Evolutionary conservation across 2,329 filamentous ascomycete species (phyloP).

Genomic region (Pyricularia grisea): DNA sequence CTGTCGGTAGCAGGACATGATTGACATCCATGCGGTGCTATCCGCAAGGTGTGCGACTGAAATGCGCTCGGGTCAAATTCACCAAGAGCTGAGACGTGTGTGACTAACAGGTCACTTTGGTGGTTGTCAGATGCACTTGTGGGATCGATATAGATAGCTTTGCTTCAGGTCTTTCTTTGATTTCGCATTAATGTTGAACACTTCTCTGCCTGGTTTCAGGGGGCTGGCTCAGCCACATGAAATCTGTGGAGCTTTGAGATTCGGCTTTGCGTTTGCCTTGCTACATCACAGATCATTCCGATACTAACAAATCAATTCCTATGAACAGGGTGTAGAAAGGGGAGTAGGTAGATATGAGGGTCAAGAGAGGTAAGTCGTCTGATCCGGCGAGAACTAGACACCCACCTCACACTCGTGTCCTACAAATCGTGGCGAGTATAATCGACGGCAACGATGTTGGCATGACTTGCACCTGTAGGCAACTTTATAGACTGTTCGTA

Average conservation of each 20-base stretch:
- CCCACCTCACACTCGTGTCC: too few species aligned
- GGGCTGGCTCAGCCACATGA: constrained; percentile 2
- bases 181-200: constrained; percentile 4
- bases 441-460: too few species aligned
- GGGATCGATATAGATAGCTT: not conserved
- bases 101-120: not conserved
- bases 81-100: not conserved
- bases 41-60: not conserved
- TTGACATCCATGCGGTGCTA: not conserved
- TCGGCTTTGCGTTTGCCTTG: not conserved
- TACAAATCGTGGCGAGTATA: too few species aligned
- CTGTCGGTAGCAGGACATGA: not conserved
- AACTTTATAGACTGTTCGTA: too few species aligned
- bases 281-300: not conserved
- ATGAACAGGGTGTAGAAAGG: not conserved
- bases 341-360: not conserved
- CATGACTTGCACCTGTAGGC: too few species aligned
- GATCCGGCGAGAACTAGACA: too few species aligned
- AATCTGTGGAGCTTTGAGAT: constrained; percentile 3
- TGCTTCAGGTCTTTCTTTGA: not conserved
- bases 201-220: constrained; percentile 5
- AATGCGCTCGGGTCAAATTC: not conserved
- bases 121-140: not conserved
- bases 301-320: not conserved
- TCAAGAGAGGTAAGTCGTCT: not conserved